A percentile compares a stretch with the other conserved stretches of the same genome.
Evolutionary conservation across 1,139 yeast species (phyloP).

Genomic region (Saccharomyces pastorianus): DNA sequence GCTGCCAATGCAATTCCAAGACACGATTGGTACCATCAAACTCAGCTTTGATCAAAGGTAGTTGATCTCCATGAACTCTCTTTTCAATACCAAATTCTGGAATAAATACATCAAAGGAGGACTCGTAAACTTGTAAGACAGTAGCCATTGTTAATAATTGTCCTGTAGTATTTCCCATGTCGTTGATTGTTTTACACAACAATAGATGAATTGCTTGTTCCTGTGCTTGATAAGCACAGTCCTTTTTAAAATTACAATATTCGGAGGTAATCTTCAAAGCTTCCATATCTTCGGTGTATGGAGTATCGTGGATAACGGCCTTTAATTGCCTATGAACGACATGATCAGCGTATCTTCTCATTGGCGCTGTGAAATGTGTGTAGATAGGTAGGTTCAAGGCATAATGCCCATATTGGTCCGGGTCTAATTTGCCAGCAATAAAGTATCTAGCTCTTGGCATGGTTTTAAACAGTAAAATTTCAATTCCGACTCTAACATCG

Average conservation of each 20-base stretch:
- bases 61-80: constrained; percentile 94
- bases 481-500: constrained; percentile 64
- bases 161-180: constrained; percentile 66
- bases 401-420: constrained; percentile 72
- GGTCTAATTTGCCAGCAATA: constrained; percentile 81
- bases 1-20: constrained; percentile 86
- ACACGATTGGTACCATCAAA: constrained; percentile 62
- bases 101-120: constrained; percentile 87
- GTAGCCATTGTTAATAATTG: constrained; percentile 81
- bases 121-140: constrained; percentile 87
- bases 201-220: constrained; percentile 88
- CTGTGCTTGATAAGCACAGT: constrained; percentile 88
- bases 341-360: constrained; percentile 85
- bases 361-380: constrained; percentile 90
- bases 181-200: constrained; percentile 76
- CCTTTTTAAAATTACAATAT: constrained; percentile 90
- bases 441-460: constrained; percentile 80
- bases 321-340: constrained; percentile 90
- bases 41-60: constrained; percentile 88
- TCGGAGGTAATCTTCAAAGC: constrained; percentile 76
- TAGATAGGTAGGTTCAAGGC: constrained; percentile 75
- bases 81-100: constrained; percentile 96
- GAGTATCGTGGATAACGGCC: constrained; percentile 42
- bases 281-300: constrained; percentile 50
- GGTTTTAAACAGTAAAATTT: constrained; percentile 71